Evolutionary conservation across 108 stramenopile species (phyloP).

Genomic region (Hondaea fermentalgiana): DNA sequence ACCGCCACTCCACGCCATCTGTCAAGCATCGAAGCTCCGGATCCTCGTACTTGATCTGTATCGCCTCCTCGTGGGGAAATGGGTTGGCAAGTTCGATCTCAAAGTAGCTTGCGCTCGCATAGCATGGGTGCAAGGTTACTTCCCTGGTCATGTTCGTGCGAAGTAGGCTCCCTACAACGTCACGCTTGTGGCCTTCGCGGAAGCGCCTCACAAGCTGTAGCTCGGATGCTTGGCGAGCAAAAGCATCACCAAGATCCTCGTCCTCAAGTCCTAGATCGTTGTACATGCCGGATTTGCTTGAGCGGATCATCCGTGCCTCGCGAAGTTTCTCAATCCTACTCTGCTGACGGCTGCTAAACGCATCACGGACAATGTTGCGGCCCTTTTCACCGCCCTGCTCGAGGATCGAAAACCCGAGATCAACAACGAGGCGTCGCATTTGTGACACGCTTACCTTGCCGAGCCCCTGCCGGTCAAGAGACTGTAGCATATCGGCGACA

Average conservation of each 20-base stretch:
- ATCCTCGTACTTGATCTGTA: constrained; percentile 48
- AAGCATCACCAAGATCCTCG: neutral
- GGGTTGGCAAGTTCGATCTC: constrained; percentile 52
- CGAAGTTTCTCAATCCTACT: constrained; percentile 16
- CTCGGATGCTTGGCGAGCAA: constrained; percentile 29
- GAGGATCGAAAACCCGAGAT: neutral
- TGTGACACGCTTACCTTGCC: neutral
- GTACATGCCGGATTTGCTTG: constrained; percentile 28
- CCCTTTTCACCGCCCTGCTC: neutral
- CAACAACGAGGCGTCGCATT: neutral
- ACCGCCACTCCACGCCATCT: constrained; percentile 29
- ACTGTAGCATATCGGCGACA: neutral
- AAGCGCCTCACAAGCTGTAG: constrained; percentile 49
- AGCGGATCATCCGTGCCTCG: constrained; percentile 20
- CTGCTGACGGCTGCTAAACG: neutral
- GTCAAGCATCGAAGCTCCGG: constrained; percentile 46
- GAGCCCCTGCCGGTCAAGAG: neutral
- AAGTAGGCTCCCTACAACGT: constrained; percentile 39
- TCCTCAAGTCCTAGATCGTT: neutral
- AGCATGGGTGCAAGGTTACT: constrained; percentile 40
- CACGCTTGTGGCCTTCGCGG: constrained; percentile 52
- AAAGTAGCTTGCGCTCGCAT: constrained; percentile 41
- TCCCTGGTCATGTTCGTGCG: constrained; percentile 36
- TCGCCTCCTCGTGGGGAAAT: constrained; percentile 47
- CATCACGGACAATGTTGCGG: constrained; percentile 8